Evolutionary conservation across 768 basidiomycete species (phyloP), one percentile per base, ranked within the genome.

Genomic region (Pleurotus sapidus): DNA sequence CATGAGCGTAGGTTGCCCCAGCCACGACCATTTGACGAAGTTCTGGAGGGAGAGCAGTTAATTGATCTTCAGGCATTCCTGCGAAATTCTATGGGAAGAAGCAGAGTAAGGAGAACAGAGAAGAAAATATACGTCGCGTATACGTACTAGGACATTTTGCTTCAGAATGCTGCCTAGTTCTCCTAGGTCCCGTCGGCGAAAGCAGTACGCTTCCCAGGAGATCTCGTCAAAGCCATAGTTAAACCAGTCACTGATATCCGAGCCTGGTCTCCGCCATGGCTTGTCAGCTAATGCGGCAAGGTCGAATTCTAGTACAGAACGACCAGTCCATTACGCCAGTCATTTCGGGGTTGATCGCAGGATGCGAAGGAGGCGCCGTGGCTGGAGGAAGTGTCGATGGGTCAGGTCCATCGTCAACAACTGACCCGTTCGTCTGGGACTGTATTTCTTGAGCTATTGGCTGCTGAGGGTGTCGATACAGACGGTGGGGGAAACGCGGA

Each of bases 211-310:
- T 67, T 93, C 91, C 94, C 95, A 99, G 34, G 90, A 91, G 14
- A 92, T 81, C 72, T 99, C 97, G 70, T 99, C 97, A 66, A 98
- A 98, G 0, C 97, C 97, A 64, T 97, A 98, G 72, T 99, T 98
- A 74, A 99, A 99, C 90, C 95, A 99, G 74, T 98, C 95, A 63
- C 91, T 89, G 59, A 97, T 79, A 75, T 97, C 94, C 3, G 91
- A 87, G 34, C 97, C 97, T 6, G 95, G 90, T 58, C 87, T 74
- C 60, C 97, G 77, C 97, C 97, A 99, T 3, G 88, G 87, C 66
- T 96, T 96, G 60, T 93, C 90, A 7, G 80, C 73, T 77, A 89
- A 77, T 24, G 84, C 83, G 46, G 69, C 79, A 49, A 96, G 64
- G 67, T 97, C 95, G 24, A 94, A 80, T 56, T 97, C 95, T 37